Conservation (phyloP, 805 yeast genomes). For the Ogataea pini region DNA sequence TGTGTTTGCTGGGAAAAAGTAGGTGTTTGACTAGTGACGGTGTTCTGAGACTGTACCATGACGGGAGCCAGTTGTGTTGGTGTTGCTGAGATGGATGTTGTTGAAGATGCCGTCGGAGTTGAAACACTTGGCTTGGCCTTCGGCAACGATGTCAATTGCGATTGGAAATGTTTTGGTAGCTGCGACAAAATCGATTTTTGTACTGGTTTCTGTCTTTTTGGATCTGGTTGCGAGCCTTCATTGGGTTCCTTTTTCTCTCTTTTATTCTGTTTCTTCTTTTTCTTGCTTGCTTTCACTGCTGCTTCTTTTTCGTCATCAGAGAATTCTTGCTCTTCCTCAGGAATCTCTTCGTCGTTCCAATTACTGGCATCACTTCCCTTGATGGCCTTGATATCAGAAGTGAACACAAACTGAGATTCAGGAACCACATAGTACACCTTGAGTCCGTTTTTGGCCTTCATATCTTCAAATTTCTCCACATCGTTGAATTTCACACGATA, state of each 20-base stretch:
- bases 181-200: conserved; percentile 1
- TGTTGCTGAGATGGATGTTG: neutral
- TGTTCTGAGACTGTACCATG: no score
- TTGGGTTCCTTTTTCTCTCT: conserved; percentile 19
- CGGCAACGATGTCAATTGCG: conserved; percentile 27
- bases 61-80: no score
- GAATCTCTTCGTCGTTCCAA: conserved; percentile 90
- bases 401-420: conserved; percentile 74
- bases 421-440: conserved; percentile 78
- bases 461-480: conserved; percentile 48
- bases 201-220: conserved; percentile 12
- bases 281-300: conserved; percentile 62
- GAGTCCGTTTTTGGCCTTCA: conserved; percentile 50
- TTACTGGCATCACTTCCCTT: conserved; percentile 96
- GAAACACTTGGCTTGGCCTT: conserved; percentile 7
- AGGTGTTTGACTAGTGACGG: neutral
- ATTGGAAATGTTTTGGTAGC: conserved; percentile 24
- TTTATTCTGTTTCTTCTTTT: conserved; percentile 51
- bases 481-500: conserved; percentile 71
- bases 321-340: conserved; percentile 91
- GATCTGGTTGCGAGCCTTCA: conserved; percentile 2
- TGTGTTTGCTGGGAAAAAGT: neutral
- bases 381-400: conserved; percentile 64
- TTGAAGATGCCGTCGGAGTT: neutral
- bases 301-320: conserved; percentile 93